Conservation (phyloP, 2,329 filamentous ascomycete species). For the Ophiosphaerella herpotricha region DNA sequence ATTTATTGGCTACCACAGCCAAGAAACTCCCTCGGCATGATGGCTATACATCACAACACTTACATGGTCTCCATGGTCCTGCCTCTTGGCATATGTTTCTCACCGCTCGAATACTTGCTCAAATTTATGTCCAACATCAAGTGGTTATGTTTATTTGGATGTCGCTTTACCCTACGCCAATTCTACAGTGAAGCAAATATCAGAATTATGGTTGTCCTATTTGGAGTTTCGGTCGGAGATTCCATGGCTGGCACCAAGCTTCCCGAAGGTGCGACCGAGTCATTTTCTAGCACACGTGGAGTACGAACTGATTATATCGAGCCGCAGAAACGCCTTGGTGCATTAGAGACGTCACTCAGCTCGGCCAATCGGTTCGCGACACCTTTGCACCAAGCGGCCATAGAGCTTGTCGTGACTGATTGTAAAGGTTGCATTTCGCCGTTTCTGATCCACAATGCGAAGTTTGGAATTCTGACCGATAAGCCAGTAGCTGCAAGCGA, state of each 20-base stretch:
- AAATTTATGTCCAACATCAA: too few relatives aligned
- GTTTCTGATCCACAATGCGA: background rate
- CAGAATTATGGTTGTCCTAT: background rate
- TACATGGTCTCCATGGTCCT: too few relatives aligned
- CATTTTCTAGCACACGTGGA: background rate
- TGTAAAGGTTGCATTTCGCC: background rate
- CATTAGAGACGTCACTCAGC: background rate
- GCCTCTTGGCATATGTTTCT: too few relatives aligned
- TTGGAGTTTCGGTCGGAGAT: background rate
- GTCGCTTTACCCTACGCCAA: too few relatives aligned
- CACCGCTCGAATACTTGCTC: too few relatives aligned
- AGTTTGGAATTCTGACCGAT: background rate
- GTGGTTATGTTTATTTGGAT: too few relatives aligned
- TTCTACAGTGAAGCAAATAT: too few relatives aligned
- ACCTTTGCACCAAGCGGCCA: background rate
- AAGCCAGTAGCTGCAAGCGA: background rate
- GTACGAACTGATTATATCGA: background rate
- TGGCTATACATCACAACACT: too few relatives aligned
- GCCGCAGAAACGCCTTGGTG: background rate
- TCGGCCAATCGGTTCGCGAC: background rate
- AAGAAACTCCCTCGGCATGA: too few relatives aligned
- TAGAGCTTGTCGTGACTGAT: background rate
- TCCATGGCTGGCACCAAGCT: background rate
- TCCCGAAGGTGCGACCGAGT: background rate
- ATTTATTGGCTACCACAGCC: too few relatives aligned